Percentiles rank a stretch among this genome's conserved stretches.
phyloP scores from a whole-genome alignment of 768 basidiomycete genomes.

The Crucibulum laeve region DNA sequence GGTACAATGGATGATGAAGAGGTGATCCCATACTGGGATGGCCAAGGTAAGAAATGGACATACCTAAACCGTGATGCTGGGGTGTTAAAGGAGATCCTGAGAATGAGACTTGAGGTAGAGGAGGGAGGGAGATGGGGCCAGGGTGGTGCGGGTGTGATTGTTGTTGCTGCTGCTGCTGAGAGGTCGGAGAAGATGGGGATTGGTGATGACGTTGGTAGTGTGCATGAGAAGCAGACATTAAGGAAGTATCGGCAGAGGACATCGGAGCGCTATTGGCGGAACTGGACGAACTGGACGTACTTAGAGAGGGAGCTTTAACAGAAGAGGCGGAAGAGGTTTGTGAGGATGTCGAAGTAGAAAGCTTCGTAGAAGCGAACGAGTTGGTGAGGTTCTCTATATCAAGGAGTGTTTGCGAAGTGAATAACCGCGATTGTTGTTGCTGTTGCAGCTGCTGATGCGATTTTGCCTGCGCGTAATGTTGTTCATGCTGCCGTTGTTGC shows the following conservation, averaged over 20 bases:
- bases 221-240: conserved; percentile 6
- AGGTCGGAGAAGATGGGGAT: conserved; percentile 6
- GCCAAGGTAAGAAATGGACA: conserved; percentile 34
- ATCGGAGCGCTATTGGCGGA: neutral
- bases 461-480: conserved; percentile 5
- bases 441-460: neutral
- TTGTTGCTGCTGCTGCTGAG: conserved; percentile 15
- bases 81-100: conserved; percentile 23
- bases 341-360: conserved; percentile 8
- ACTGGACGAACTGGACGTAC: too few species aligned
- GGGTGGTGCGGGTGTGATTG: conserved; percentile 46
- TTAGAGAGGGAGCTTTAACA: conserved; percentile 5
- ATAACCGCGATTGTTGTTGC: neutral
- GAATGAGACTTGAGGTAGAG: conserved; percentile 33
- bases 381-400: conserved; percentile 2
- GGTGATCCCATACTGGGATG: conserved; percentile 28
- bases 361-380: neutral
- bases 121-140: conserved; percentile 67
- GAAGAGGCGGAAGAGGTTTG: conserved; percentile 11
- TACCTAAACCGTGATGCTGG: conserved; percentile 20
- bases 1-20: conserved; percentile 27
- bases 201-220: conserved; percentile 37
- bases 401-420: neutral
- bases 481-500: conserved; percentile 1
- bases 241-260: neutral